Evolutionary conservation across 2,329 filamentous ascomycete species (phyloP), one percentile per base, ranked within the genome.

Genomic region (Claviceps maximensis): DNA sequence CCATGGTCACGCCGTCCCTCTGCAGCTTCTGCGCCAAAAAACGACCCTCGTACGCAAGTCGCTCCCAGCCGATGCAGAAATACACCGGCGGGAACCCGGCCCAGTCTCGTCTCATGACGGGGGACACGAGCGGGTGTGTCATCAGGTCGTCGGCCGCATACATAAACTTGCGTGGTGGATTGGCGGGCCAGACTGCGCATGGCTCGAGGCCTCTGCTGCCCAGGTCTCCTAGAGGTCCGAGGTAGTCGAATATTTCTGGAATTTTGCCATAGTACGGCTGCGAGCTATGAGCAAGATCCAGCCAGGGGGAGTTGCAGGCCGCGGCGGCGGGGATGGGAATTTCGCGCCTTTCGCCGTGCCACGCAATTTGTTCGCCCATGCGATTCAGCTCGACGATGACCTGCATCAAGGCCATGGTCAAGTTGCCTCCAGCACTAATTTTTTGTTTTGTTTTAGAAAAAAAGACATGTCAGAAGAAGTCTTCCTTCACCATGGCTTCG

Each of bases 61-160:
- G 75, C 67, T 93, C 87, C 71, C 86, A 79, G 0, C 87, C 87
- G 0, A 79, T 76, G 58, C 75, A 79, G 36, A 89, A 70, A 64
- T 81, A 90, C 1, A 87, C 61, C 0, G 87, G 87, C 8, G 83
- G 83, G 0, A 74, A 65, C 0, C 75, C 77, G 1, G 63, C 59
- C 87, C 87, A 93, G 59, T 71, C 73, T 9, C 65, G 62, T 0
- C 74, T 74, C 25, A 79, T 71, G 4, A 88, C 67, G 1, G 84
- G 76, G 0, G 80, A 83, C 0, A 80, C 83, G 1, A 93, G 74
- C 8, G 87, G 87, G 63, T 93, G 86, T 15, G 71, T 62, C 4
- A 78, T 64, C 19, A 82, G 65, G 5, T 66, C 67, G 57, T 83
- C 78, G 53, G 74, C 73, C 27, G 72, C 71, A 62, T 81, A 84